Evolutionary conservation across 805 yeast species (phyloP), one percentile per base, ranked within the genome.

Genomic region (Myxozyma geophila): DNA sequence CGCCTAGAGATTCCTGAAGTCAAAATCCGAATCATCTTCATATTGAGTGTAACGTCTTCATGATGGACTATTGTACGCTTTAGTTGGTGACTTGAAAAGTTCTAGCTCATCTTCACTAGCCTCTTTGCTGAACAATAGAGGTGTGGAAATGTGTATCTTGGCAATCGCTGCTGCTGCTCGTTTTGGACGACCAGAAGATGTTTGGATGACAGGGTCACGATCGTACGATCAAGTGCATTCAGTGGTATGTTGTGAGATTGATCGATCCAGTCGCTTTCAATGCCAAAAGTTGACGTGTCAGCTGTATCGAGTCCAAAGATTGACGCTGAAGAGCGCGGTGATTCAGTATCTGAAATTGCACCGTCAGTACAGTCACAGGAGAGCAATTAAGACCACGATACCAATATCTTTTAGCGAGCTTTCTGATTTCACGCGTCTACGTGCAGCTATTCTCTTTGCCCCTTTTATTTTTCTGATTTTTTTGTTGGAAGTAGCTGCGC

Each of bases 141-240:
- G 36, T 12, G 19, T 28, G 13, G 28, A 37, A 1, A 54, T 9
- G 8, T 54, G 21, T 8, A 15, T 13, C 7, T n/a, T 33, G 7
- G 57, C 57, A 43, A 13, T 54, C 10, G n/a, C 21, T 5, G 57
- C 49, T 13, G 57, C 57, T 13, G 49, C 57, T 13, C 57, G 57
- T 21, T 35, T 54, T 5, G 49, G 48, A 13, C 57, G 36, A n/a
- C 48, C 40, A 12, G 47, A n/a, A 9, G 36, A 12, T 4, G 55
- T 37, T 15, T 15, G 35, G 10, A 23, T 5, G 5, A 13, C 7
- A 9, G 33, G n/a, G 5, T 40, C 9, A 37, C 55, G 17, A n/a
- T 10, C 15, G 37, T 46, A 39, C 36, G 19, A 40, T 52, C 55
- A 10, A 52, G 39, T 39, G 15, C 15, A 19, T 52, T 50, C 15